Conservation (phyloP, 225 moss, liverwort and hornwort species). For the Climacium dendroides region DNA sequence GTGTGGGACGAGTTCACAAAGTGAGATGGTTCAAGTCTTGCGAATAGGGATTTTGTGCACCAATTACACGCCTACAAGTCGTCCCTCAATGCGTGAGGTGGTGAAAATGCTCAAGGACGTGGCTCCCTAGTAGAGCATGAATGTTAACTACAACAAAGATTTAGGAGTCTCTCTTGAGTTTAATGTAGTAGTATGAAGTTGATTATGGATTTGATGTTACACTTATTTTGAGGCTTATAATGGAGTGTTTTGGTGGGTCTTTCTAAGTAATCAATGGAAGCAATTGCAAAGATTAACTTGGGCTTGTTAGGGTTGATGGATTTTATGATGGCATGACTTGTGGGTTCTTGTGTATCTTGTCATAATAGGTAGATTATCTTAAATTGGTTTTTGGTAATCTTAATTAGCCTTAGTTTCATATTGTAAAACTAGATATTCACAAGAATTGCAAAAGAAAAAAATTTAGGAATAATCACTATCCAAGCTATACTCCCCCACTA, state of each 20-base stretch:
- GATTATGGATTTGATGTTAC: fast-evolving
- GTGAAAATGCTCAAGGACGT: not conserved
- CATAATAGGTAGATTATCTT: fast-evolving
- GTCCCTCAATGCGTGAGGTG: not conserved
- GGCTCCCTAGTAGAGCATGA: not conserved
- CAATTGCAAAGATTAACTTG: fast-evolving
- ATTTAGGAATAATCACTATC: not conserved
- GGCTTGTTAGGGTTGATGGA: fast-evolving
- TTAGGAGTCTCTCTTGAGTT: fast-evolving
- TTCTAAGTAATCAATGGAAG: fast-evolving
- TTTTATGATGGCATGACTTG: not conserved
- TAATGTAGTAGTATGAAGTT: not conserved
- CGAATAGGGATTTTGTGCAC: not conserved
- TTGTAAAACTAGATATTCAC: fast-evolving
- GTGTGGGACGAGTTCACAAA: not conserved
- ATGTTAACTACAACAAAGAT: fast-evolving
- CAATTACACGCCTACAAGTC: not conserved
- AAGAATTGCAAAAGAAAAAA: not conserved
- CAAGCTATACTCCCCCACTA: not conserved
- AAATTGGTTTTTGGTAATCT: not conserved
- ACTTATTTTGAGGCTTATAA: not conserved
- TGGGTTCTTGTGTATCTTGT: not conserved
- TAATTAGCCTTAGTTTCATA: fast-evolving
- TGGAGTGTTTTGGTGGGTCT: not conserved
- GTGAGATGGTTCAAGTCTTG: not conserved